Base-by-base conservation (phyloP, 768 basidiomycete genomes). In the Sporobolomyces pararoseus region DNA sequence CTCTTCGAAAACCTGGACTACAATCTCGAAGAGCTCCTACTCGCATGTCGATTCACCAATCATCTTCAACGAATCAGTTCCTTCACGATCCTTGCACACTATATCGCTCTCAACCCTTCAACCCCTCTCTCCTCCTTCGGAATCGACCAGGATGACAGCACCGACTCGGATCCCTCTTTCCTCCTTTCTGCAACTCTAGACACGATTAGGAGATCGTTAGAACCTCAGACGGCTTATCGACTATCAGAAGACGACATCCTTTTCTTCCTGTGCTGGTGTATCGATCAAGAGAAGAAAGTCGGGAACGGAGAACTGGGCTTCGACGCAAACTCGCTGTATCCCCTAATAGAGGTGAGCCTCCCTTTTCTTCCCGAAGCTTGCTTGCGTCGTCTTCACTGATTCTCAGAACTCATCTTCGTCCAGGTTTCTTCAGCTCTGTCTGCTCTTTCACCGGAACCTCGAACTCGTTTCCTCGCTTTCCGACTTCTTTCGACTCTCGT, bases 181-280 rank as follows among this genome's bases (percentile, higher is more conserved):
- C 46, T 47, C 31, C 46, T 61, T 31, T 34, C 46, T 6, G 44
- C 46, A 2, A 23, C 31, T 29, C 44, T 61, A 44, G 59, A 34
- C 3, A 47, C 46, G 21, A 34, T 61, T 21, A 44, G 19, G 16
- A 34, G 32, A 34, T 31, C 59, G 10, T n/a, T 49, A 3, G 17
- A 49, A 3, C 59, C 44, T 12, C 16, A n/a, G 1, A 13, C 17
- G 39, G 7, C 58, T 21, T 29, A 35, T 52, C 13, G 35, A 21
- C 5, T 62, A 17, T 32, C 59, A 7, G 60, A 46, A n/a, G 59
- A 62, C 34, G 66, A 68, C 12, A 53, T 54, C 19, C 46, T 68
- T 23, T 68, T 68, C 52, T 62, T 52, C 59, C 29, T 54, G 32
- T 68, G 60, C 59, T 68, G 66, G 66, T 62, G 60, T 51, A 34